Base-by-base conservation (phyloP, 1,284 basidiomycete genomes). In the Somion occarium region DNA sequence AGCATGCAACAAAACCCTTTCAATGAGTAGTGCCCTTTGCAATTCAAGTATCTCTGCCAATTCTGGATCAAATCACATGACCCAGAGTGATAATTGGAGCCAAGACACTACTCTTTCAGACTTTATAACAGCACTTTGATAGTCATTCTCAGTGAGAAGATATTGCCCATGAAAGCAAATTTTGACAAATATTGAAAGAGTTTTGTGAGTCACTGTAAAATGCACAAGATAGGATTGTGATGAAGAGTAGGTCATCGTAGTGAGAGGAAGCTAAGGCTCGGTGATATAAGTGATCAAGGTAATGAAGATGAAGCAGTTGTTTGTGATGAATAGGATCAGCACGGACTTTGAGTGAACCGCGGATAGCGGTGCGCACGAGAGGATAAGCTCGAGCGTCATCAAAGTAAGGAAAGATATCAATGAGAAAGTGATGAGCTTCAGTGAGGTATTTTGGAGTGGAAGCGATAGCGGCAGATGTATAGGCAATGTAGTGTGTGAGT, bases 401-500 rank as follows among this genome's bases (percentile, higher is more conserved):
- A 4, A 75, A 54, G 1, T 67, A n/a, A 0, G 72, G 74, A 53
- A 61, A 76, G 27, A 60, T 57, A 1, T 63, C 46, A 49, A 73
- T 69, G 2, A 76, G 68, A 22, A 66, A 49, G 38, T 62, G 64
- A 48, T 63, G 64, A n/a, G 75, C 73, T 0, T 73, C 71, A 0
- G 71, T 72, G 0, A 76, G 66, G 58, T 76, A 77, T 34, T 34
- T 34, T 34, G 30, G 30, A 34, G 7, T 15, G 30, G 30, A 34
- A 7, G 30, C 30, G 15, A 34, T 34, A 15, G 15, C 7, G 7
- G 7, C 7, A 7, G 30, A 34, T 7, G 30, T 34, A 15, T 34
- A 34, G 30, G 30, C 30, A 34, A 34, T 34, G 15, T 34, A 34
- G 7, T 15, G 30, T 7, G 30, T 15, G 7, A 34, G 15, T 7